Percentiles rank a stretch among this genome's conserved stretches.
phyloP scores from a whole-genome alignment of 2,329 filamentous ascomycete genomes.

The Cordyceps cateniannulata region DNA sequence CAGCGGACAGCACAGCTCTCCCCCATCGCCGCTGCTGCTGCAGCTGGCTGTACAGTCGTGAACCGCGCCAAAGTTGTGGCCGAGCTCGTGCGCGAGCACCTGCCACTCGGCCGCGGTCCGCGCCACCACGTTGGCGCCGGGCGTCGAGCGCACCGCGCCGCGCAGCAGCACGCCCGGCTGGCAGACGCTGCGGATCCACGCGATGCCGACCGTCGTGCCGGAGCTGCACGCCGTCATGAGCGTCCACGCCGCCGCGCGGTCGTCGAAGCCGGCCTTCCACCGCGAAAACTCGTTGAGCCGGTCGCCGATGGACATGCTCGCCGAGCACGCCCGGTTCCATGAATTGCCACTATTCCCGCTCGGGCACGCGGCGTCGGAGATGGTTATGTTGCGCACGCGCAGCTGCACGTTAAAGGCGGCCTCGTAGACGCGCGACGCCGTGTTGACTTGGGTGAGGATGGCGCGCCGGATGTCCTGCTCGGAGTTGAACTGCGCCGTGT shows the following conservation, averaged over 20 bases:
- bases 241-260: slow-evolving; percentile 85
- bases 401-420: slow-evolving; percentile 82
- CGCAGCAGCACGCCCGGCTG: slow-evolving; percentile 36
- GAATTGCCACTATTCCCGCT: slow-evolving; percentile 47
- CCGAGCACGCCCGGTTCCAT: slow-evolving; percentile 71
- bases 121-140: slow-evolving; percentile 74
- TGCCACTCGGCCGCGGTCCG: slow-evolving; percentile 77
- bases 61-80: slow-evolving; percentile 81
- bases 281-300: slow-evolving; percentile 74
- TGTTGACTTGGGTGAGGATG: slow-evolving; percentile 73
- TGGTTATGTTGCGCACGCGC: slow-evolving; percentile 70
- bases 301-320: slow-evolving; percentile 54
- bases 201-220: slow-evolving; percentile 71
- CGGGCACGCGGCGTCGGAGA: slow-evolving; percentile 65
- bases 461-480: slow-evolving; percentile 57
- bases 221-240: slow-evolving; percentile 69
- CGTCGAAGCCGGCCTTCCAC: slow-evolving; percentile 63
- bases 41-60: slow-evolving; percentile 73
- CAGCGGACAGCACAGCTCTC: slow-evolving; percentile 62
- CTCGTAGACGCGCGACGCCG: slow-evolving; percentile 79
- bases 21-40: slow-evolving; percentile 30
- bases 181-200: slow-evolving; percentile 82
- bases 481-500: slow-evolving; percentile 61
- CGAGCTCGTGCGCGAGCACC: slow-evolving; percentile 81
- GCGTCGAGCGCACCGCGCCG: slow-evolving; percentile 20